Evolutionary conservation across 164 flowering plant species (phyloP), one percentile per base, ranked within the genome.

Genomic region (Berberis thunbergii): DNA sequence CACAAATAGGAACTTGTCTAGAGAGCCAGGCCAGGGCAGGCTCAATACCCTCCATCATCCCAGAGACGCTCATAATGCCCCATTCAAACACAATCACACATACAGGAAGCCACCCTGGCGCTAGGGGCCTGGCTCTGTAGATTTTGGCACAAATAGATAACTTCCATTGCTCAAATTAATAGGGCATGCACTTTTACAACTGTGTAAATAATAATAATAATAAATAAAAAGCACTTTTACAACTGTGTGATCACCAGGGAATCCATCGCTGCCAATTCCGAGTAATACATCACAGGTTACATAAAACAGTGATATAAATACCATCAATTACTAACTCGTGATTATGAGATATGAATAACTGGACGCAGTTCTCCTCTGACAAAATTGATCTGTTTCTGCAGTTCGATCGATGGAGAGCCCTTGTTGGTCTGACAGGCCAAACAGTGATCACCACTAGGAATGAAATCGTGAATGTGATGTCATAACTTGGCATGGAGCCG

Each of bases 401-500:
- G 50, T 26, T 26, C 26, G 26, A 26, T 48, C 50, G 10, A 48
- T 6, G 10, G 50, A 48, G 3, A 13, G 48, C 41, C n/a, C 57
- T 11, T 43, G 3, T 59, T 60, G 26, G 52, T 38, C 43, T 42
- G 43, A 8, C 45, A 50, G 52, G 41, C 42, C 7, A n/a, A 41
- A n/a, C 52, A 60, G 39, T 45, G 4, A 53, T n/a, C 26, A n/a
- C n/a, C 26, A n/a, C 5, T 9, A 49, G 43, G 8, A 41, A 26
- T 1, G 26, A 60, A 60, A 65, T 43, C 8, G 11, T 42, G 49
- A 26, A 10, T 44, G 58, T 52, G 3, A 67, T 60, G 64, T 67
- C 70, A 93, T 77, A 93, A 80, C 72, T 75, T 88, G 5, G 96
- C 75, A 11, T 70, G 81, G 60, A 66, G 83, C 70, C 86, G 81